phyloP scores from a whole-genome alignment of 2,329 filamentous ascomycete genomes.

The Fusarium tuaranense region DNA sequence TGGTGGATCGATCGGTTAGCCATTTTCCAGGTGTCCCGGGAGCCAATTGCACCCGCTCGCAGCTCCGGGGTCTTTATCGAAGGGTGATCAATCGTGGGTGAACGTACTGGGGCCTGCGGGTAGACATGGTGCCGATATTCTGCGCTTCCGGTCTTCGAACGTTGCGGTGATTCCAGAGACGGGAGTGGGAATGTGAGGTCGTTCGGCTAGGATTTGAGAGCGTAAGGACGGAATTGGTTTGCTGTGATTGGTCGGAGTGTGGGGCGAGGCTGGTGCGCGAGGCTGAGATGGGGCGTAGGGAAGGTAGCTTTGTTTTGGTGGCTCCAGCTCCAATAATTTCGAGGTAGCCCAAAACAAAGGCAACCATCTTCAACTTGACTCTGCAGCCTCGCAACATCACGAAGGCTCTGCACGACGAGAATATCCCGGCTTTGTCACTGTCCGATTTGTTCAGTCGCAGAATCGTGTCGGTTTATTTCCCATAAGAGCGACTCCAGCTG shows the following conservation, averaged over 20 bases:
- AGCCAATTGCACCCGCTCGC: constrained; percentile 38
- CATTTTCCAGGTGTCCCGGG: constrained; percentile 27
- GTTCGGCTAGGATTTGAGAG: constrained; percentile 49
- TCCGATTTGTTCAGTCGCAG: neutral
- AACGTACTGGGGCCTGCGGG: constrained; percentile 58
- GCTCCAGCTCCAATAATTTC: constrained; percentile 46
- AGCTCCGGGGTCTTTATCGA: neutral
- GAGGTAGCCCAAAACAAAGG: constrained; percentile 40
- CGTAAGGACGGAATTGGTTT: constrained; percentile 55
- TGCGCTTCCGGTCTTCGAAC: constrained; percentile 44
- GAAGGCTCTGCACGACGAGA: neutral
- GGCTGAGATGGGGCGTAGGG: constrained; percentile 26
- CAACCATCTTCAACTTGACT: constrained; percentile 19
- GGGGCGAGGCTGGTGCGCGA: constrained; percentile 47
- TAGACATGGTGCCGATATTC: constrained; percentile 53
- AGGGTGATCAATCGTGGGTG: neutral
- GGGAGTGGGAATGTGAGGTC: constrained; percentile 44
- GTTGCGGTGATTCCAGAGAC: constrained; percentile 45
- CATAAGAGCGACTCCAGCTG: constrained; percentile 19
- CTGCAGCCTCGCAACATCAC: constrained; percentile 31
- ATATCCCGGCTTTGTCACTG: neutral
- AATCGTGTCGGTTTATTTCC: constrained; percentile 11
- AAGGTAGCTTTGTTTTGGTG: constrained; percentile 45
- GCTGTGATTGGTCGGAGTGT: constrained; percentile 51
- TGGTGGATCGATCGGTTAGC: constrained; percentile 57